Conservation (phyloP, 2,329 filamentous ascomycete genomes). For the Penicillium sp. region DNA sequence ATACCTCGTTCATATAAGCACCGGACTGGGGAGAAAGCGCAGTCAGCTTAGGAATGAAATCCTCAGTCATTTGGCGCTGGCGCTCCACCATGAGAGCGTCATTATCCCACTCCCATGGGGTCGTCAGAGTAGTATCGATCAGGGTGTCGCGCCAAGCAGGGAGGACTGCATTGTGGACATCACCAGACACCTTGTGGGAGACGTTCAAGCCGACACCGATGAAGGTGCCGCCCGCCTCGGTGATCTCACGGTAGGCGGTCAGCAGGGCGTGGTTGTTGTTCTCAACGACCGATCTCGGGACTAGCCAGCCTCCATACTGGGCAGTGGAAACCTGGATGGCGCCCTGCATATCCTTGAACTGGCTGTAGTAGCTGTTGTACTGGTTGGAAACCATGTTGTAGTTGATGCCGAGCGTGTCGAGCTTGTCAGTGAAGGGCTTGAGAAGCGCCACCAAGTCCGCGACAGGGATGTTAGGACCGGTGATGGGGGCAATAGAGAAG, state of each 20-base stretch:
- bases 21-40: slow-evolving; percentile 31
- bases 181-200: slow-evolving; percentile 26
- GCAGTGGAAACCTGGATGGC: slow-evolving; percentile 33
- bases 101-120: slow-evolving; percentile 33
- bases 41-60: slow-evolving; percentile 31
- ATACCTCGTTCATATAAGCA: slow-evolving; percentile 17
- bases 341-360: slow-evolving; percentile 27
- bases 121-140: slow-evolving; percentile 30
- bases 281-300: slow-evolving; percentile 30
- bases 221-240: slow-evolving; percentile 27
- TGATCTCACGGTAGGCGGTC: slow-evolving; percentile 28
- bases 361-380: slow-evolving; percentile 26
- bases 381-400: slow-evolving; percentile 25
- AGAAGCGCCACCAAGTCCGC: slow-evolving; percentile 40
- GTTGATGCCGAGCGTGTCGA: slow-evolving; percentile 31
- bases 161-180: slow-evolving; percentile 39
- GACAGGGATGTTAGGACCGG: slow-evolving; percentile 41
- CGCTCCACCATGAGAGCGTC: slow-evolving; percentile 28
- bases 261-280: slow-evolving; percentile 27
- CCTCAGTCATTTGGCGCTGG: slow-evolving; percentile 34
- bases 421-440: slow-evolving; percentile 37
- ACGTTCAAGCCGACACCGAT: slow-evolving; percentile 35
- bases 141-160: slow-evolving; percentile 40
- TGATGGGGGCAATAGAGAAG: slow-evolving; percentile 40
- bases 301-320: slow-evolving; percentile 29